Evolutionary conservation across 1,284 basidiomycete genomes (phyloP), one percentile per base, ranked within the genome.

Genomic region (Puccinia hordei): DNA sequence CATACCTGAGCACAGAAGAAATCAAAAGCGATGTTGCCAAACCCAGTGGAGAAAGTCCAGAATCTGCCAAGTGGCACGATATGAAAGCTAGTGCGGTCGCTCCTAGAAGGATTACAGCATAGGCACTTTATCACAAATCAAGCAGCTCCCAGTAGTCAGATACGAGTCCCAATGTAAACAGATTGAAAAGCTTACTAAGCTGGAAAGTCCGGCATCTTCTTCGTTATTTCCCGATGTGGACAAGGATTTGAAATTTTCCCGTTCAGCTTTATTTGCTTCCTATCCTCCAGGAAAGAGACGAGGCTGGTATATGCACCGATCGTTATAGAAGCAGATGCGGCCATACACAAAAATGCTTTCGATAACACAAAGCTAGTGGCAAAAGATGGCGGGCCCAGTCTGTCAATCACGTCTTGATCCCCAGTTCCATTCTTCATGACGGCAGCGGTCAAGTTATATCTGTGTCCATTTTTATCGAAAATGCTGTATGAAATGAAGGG

Each of bases 171-270:
- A 55, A n/a, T 63, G 15, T 38, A 33, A 33, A 61, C 3, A 41
- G 17, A 74, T 12, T 27, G 41, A 27, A 10, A 33, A 59, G 59
- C 65, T 19, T 38, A 79, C 77, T 59, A 79, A 15, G 46, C 44
- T 8, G 77, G 77, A 51, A 79, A 72, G n/a, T 79, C 77, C 57
- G 38, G 53, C 51, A 71, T 49, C 27, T 61, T 79, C 12, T 59
- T 71, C 33, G 55, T 69, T 30, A 79, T 49, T 51, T 79, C 68
- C n/a, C 68, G 77, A 51, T 79, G 65, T 71, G 77, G 77, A 27
- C 41, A 61, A 33, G 35, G 38, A 61, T 30, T 49, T 38, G 38
- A 22, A 59, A 61, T 72, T 44, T 55, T 49, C 38, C 41, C 55
- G 61, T 35, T 38, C n/a, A 55, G 24, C 53, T 41, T 27, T 24